phyloP scores from a whole-genome alignment of 1,284 basidiomycete genomes.

The Apiotrichum mycotoxinovorans region DNA sequence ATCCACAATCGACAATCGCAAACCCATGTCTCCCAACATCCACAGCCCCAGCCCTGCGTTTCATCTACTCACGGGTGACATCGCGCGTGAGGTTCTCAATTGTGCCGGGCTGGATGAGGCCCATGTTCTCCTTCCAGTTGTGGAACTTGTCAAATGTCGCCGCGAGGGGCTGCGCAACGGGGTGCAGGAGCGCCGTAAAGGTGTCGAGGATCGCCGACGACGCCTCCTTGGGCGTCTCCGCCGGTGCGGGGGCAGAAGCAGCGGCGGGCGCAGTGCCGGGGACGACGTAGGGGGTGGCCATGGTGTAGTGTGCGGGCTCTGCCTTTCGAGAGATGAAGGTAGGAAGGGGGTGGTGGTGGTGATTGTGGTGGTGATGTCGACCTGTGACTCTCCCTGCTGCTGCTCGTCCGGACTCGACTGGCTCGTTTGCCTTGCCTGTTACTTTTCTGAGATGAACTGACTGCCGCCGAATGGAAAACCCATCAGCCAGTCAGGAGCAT shows the following conservation, averaged over 20 bases:
- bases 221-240: constrained; percentile 25
- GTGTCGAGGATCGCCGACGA: constrained; percentile 41
- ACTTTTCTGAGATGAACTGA: no score
- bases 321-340: not conserved
- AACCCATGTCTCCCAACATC: not conserved
- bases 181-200: constrained; percentile 39
- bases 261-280: not conserved
- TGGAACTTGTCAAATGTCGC: constrained; percentile 68
- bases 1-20: no score
- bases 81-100: constrained; percentile 88
- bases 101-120: constrained; percentile 80
- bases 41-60: not conserved
- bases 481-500: no score
- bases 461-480: no score
- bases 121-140: constrained; percentile 72
- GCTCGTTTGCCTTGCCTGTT: no score
- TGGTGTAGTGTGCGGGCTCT: constrained; percentile 4
- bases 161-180: constrained; percentile 56
- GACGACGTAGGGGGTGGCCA: constrained; percentile 12
- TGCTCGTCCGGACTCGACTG: no score
- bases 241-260: not conserved
- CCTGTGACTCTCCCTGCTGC: no score
- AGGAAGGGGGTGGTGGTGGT: not conserved
- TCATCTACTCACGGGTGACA: constrained; percentile 64
- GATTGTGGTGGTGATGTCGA: not conserved